These are phyloP conservation scores for Alternaria sp. DNA, from an alignment of 2,329 filamentous ascomycete genomes.

Conservation along the genomic window DNA sequence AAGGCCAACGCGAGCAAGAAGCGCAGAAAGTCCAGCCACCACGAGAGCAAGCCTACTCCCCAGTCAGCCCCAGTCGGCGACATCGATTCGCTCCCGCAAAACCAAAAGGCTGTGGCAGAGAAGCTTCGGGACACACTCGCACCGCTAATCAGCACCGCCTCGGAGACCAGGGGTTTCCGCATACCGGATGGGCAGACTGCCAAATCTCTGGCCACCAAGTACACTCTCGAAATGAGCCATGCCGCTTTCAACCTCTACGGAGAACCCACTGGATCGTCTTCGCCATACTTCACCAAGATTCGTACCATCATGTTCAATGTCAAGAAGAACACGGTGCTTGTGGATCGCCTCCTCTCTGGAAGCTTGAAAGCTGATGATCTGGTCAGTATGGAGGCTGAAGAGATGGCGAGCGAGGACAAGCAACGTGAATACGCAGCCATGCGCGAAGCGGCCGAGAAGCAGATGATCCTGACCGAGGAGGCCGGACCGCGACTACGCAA, in stretches of 20 bases:
- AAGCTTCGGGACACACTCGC: slow-evolving; percentile 73
- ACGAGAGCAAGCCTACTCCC: slow-evolving; percentile 30
- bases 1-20: slow-evolving; percentile 43
- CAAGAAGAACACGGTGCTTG: slow-evolving; percentile 83
- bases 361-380: slow-evolving; percentile 76
- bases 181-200: slow-evolving; percentile 69
- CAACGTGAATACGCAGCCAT: slow-evolving; percentile 78
- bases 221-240: slow-evolving; percentile 82
- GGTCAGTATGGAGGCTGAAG: slow-evolving; percentile 85
- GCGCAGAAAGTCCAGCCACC: slow-evolving; percentile 46
- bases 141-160: slow-evolving; percentile 68
- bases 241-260: slow-evolving; percentile 63
- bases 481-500: slow-evolving; percentile 78
- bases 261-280: slow-evolving; percentile 51
- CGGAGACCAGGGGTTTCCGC: slow-evolving; percentile 68
- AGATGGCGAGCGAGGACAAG: slow-evolving; percentile 90
- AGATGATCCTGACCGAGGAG: slow-evolving; percentile 78
- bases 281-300: slow-evolving; percentile 68
- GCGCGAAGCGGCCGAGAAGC: slow-evolving; percentile 79
- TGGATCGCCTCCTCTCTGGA: slow-evolving; percentile 74
- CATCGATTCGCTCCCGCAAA: slow-evolving; percentile 60
- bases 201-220: slow-evolving; percentile 69
- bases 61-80: slow-evolving; percentile 18
- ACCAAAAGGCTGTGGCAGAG: slow-evolving; percentile 73
- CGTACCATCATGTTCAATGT: slow-evolving; percentile 83